Conservation (phyloP, 192 early-diverging fungal species). For the Backusella liffmaniae region DNA sequence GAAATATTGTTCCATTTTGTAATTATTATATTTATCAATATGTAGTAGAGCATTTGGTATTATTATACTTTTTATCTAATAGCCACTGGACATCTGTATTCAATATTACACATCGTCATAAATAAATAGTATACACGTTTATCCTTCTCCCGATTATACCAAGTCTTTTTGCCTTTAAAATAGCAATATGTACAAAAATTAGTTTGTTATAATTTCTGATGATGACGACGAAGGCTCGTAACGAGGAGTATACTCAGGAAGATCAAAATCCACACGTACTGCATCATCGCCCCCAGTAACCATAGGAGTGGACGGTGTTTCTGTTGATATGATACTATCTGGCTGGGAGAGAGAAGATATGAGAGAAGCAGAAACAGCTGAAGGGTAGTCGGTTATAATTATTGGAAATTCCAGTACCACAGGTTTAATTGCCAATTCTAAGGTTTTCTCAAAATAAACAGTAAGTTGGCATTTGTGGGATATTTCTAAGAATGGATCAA, state of each 20-base stretch:
- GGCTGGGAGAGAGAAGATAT: background rate
- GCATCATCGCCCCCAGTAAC: slow-evolving; percentile 29
- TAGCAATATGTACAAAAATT: background rate
- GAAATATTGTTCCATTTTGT: too few relatives aligned
- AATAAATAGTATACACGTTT: background rate
- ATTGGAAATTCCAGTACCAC: slow-evolving; percentile 29
- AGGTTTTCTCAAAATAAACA: slow-evolving; percentile 25
- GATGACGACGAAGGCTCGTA: slow-evolving; percentile 16
- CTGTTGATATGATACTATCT: background rate
- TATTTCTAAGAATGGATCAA: slow-evolving; percentile 33
- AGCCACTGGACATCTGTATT: background rate
- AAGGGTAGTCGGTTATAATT: slow-evolving; percentile 35
- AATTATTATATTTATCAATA: too few relatives aligned
- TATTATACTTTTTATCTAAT: background rate
- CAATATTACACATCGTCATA: background rate
- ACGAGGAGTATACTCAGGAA: slow-evolving; percentile 37
- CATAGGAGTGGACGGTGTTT: background rate
- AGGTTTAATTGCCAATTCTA: background rate
- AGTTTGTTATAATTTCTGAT: slow-evolving; percentile 5
- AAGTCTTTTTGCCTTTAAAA: background rate
- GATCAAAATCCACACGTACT: slow-evolving; percentile 32
- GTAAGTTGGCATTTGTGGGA: slow-evolving; percentile 23
- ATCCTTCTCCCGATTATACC: background rate
- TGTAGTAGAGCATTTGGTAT: background rate
- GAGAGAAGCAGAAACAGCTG: background rate